Conservation (phyloP, 208 protist species). For the Leishmania aethiopica region DNA sequence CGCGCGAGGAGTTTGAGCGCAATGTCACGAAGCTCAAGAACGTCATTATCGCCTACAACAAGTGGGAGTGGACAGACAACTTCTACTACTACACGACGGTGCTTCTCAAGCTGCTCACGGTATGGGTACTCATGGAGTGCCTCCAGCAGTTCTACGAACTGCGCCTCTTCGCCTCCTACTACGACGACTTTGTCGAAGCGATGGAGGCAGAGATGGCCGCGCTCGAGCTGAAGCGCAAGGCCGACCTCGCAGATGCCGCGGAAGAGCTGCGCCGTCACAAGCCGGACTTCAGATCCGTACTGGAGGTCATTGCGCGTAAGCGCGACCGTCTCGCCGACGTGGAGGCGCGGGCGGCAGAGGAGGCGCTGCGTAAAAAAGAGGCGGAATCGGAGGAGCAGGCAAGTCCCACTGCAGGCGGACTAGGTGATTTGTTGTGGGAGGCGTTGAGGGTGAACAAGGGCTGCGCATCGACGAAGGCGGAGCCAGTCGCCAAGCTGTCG, state of each 20-base stretch:
- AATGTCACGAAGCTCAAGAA: slow-evolving; percentile 84
- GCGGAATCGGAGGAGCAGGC: background rate
- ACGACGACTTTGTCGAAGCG: slow-evolving; percentile 72
- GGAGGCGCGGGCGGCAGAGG: slow-evolving; percentile 1
- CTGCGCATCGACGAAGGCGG: background rate
- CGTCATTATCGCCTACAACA: slow-evolving; percentile 78
- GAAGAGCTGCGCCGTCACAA: slow-evolving; percentile 44
- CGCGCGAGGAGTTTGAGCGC: slow-evolving; percentile 78
- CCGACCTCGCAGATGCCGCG: slow-evolving; percentile 47
- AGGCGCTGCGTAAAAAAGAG: slow-evolving; percentile 2
- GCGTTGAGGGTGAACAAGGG: slow-evolving; percentile 19
- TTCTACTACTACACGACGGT: slow-evolving; percentile 85
- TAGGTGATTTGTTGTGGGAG: slow-evolving; percentile 22
- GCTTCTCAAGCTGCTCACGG: slow-evolving; percentile 61
- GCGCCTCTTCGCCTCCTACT: slow-evolving; percentile 61
- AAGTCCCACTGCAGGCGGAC: background rate
- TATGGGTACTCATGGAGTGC: slow-evolving; percentile 78
- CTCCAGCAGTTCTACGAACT: slow-evolving; percentile 85
- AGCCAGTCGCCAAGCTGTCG: slow-evolving; percentile 4
- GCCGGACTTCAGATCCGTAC: slow-evolving; percentile 65
- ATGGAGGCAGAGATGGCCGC: slow-evolving; percentile 57
- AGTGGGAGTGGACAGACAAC: slow-evolving; percentile 88
- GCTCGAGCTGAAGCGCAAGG: slow-evolving; percentile 35
- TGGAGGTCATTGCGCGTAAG: slow-evolving; percentile 55
- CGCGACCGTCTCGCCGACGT: slow-evolving; percentile 33